Percentiles rank a stretch among this genome's conserved stretches.
These are phyloP conservation scores for Thermochaetoides thermophila DNA, from an alignment of 495 filamentous ascomycete species.

Conservation along the genomic window DNA sequence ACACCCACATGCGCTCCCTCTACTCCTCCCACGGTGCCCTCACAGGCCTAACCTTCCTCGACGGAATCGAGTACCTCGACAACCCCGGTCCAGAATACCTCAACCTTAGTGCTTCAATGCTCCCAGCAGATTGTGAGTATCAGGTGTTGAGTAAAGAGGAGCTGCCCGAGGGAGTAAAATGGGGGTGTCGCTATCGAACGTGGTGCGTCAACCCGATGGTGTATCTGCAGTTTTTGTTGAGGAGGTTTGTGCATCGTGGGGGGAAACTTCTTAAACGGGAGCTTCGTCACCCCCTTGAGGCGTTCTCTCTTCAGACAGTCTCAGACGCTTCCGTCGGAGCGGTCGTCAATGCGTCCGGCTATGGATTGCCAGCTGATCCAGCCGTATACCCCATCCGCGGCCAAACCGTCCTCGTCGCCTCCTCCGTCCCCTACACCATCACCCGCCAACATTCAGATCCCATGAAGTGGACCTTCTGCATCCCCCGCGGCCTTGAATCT, in stretches of 20 bases:
- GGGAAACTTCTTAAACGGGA: slow-evolving; percentile 29
- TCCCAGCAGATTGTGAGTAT: no score
- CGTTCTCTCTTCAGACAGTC: slow-evolving; percentile 16
- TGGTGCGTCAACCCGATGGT: slow-evolving; percentile 49
- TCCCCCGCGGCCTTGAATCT: slow-evolving; percentile 43
- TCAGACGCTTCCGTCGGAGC: slow-evolving; percentile 19
- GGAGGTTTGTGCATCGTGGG: slow-evolving; percentile 35
- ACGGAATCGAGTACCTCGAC: slow-evolving; percentile 48
- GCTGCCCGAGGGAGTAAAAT: slow-evolving; percentile 28
- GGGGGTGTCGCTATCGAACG: slow-evolving; percentile 43
- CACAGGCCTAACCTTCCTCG: slow-evolving; percentile 37
- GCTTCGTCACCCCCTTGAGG: slow-evolving; percentile 32
- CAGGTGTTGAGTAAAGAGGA: slow-evolving; percentile 14
- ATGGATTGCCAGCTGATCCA: slow-evolving; percentile 40
- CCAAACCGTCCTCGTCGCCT: slow-evolving; percentile 31
- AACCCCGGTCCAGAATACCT: slow-evolving; percentile 23
- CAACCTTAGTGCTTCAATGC: no score
- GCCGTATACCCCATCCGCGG: slow-evolving; percentile 41
- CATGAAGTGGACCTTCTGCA: slow-evolving; percentile 44
- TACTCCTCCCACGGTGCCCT: slow-evolving; percentile 21
- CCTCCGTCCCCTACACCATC: slow-evolving; percentile 32
- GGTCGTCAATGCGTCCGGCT: slow-evolving; percentile 45
- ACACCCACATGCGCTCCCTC: slow-evolving; percentile 31
- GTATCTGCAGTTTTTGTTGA: slow-evolving; percentile 41
- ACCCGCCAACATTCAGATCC: slow-evolving; percentile 45